Evolutionary conservation across 805 yeast species (phyloP).

Genomic region (Ogataea pignaliae): DNA sequence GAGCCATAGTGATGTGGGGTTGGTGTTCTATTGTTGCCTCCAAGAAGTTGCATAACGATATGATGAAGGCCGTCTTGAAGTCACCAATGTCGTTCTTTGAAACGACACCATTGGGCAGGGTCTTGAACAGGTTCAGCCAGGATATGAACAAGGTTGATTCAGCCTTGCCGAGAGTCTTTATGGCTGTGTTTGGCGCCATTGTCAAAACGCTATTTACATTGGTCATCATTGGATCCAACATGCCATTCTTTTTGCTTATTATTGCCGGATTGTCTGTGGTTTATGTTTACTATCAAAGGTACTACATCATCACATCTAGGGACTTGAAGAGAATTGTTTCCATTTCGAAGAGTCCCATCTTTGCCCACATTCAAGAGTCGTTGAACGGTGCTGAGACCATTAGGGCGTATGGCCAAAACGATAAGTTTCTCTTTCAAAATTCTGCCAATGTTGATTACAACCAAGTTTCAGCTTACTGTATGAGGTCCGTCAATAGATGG

Average conservation of each 20-base stretch:
- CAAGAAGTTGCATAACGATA: conserved; percentile 46
- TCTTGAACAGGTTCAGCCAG: conserved; percentile 59
- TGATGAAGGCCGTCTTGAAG: conserved; percentile 49
- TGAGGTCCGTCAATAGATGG: conserved; percentile 62
- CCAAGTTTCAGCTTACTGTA: conserved; percentile 43
- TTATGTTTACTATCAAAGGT: conserved; percentile 67
- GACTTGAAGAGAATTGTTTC: conserved; percentile 74
- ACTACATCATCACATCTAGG: conserved; percentile 65
- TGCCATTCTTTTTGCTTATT: conserved; percentile 51
- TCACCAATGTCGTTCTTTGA: conserved; percentile 69
- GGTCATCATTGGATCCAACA: conserved; percentile 44
- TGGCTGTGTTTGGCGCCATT: conserved; percentile 40
- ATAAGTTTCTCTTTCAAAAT: conserved; percentile 57
- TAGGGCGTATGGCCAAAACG: conserved; percentile 66
- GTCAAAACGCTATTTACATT: conserved; percentile 47
- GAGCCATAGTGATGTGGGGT: conserved; percentile 44
- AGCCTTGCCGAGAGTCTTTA: conserved; percentile 49
- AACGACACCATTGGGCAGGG: conserved; percentile 64
- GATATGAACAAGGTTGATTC: conserved; percentile 58
- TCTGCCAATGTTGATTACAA: conserved; percentile 45
- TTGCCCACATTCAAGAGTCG: conserved; percentile 79
- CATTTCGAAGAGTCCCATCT: conserved; percentile 69
- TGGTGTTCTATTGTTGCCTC: conserved; percentile 56
- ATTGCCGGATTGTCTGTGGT: conserved; percentile 45
- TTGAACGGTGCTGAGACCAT: conserved; percentile 74